Evolutionary conservation across 495 filamentous ascomycete genomes (phyloP), one percentile per base, ranked within the genome.

Genomic region (Parathielavia hyrcaniae): DNA sequence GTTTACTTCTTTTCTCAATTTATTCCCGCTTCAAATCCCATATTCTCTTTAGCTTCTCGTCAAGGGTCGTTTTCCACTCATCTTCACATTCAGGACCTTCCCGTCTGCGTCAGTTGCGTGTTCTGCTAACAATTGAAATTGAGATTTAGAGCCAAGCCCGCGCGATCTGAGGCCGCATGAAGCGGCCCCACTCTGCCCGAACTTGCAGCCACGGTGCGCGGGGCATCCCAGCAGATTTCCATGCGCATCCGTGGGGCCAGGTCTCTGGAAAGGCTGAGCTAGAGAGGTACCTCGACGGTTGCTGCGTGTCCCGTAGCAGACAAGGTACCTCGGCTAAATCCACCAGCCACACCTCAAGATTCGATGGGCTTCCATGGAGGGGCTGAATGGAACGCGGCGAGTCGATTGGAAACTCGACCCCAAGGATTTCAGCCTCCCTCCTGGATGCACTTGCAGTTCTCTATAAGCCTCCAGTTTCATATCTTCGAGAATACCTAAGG

Each of bases 311-410:
- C 34, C 51, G 5, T 34, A 4, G 20, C 46, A 49, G 35, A 48
- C n/a, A 32, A 22, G 10, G 8, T 70, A 67, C 36, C 50, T 30
- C 4, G 45, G n/a, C 59, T 72, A 72, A 54, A 39, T 41, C 46
- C 54, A 47, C 50, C 67, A 71, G 69, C 69, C 69, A 69, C 69
- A 62, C 59, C 69, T 67, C 57, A 68, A 65, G 66, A 63, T 72
- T 72, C 69, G 62, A 72, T 66, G 40, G 66, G 63, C 63, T 72
- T 72, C 69, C 67, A 72, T 67, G 63, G 67, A 68, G 69, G 69
- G 69, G 67, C 68, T 69, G 62, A 65, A 63, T 57, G 55, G 64
- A 67, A 65, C 66, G 62, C 66, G 61, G 61, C 64, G 59, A 64
- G 58, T 64, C 53, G 61, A 63, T 59, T 67, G 64, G 62, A 53